These are phyloP conservation scores for Gilbertella persicaria DNA, from an alignment of 371 early-diverging fungal species.

Conservation along the genomic window DNA sequence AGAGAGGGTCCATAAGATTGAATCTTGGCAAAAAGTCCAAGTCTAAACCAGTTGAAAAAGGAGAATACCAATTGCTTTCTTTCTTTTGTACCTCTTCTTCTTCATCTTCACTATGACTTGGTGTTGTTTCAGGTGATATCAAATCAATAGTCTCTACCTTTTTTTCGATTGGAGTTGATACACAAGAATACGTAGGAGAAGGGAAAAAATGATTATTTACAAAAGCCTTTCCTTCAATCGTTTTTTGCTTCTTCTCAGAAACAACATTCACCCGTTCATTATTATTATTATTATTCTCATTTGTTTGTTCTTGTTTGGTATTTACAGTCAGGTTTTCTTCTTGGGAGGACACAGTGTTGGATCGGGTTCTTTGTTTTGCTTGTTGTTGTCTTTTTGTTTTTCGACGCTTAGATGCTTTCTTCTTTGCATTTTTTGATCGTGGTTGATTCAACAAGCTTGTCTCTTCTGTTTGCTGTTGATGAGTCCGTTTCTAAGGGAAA, in stretches of 20 bases:
- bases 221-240: neutral
- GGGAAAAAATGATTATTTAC: slow-evolving; percentile 10
- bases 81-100: neutral
- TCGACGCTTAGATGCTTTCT: slow-evolving; percentile 5
- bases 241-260: slow-evolving; percentile 2
- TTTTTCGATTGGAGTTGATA: slow-evolving; percentile 1
- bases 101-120: slow-evolving; percentile 17
- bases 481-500: neutral
- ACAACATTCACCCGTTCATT: neutral
- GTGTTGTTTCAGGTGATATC: slow-evolving; percentile 13
- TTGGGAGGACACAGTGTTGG: neutral
- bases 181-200: slow-evolving; percentile 7
- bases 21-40: slow-evolving; percentile 30
- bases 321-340: slow-evolving; percentile 1
- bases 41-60: slow-evolving; percentile 35
- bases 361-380: neutral
- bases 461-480: neutral
- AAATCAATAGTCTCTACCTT: slow-evolving; percentile 2
- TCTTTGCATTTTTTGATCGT: slow-evolving; percentile 4
- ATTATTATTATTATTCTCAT: neutral
- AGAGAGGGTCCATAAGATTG: slow-evolving; percentile 14
- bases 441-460: neutral
- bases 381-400: slow-evolving; percentile 1
- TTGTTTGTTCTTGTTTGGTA: neutral
- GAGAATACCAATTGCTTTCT: slow-evolving; percentile 32